Evolutionary conservation across 2,329 filamentous ascomycete genomes (phyloP).

Genomic region (Trematosphaeria pertusa): DNA sequence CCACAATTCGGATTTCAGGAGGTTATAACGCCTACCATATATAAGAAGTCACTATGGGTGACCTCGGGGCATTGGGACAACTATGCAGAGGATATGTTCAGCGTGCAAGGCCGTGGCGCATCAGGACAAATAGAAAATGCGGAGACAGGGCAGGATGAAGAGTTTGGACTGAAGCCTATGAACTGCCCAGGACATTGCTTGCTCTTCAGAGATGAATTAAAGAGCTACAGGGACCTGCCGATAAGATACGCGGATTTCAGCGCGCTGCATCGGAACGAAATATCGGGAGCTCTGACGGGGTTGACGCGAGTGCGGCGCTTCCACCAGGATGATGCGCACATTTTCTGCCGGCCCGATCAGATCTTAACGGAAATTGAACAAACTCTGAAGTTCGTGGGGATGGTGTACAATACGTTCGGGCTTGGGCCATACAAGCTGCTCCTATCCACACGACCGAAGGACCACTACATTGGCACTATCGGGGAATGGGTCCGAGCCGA

Average conservation of each 20-base stretch:
- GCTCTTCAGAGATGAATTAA: constrained; percentile 75
- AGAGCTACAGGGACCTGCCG: constrained; percentile 81
- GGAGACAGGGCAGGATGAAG: constrained; percentile 66
- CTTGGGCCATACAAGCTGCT: constrained; percentile 77
- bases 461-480: constrained; percentile 77
- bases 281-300: constrained; percentile 80
- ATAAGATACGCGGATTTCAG: constrained; percentile 88
- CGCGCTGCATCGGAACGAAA: constrained; percentile 84
- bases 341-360: constrained; percentile 82
- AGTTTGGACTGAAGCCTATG: constrained; percentile 90
- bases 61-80: constrained; percentile 88
- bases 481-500: constrained; percentile 76
- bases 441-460: constrained; percentile 77
- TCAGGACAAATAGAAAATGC: constrained; percentile 51
- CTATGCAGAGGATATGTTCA: constrained; percentile 92
- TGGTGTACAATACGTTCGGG: constrained; percentile 73
- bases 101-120: constrained; percentile 67
- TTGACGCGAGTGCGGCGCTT: constrained; percentile 85
- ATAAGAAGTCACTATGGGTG: constrained; percentile 87
- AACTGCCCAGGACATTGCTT: constrained; percentile 91
- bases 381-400: constrained; percentile 76
- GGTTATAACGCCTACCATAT: constrained; percentile 88
- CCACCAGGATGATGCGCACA: constrained; percentile 90
- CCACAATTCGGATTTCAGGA: constrained; percentile 85
- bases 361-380: constrained; percentile 76